Evolutionary conservation across 352 stramenopile genomes (phyloP), one percentile per base, ranked within the genome.

Genomic region (Globisporangium nagaii): DNA sequence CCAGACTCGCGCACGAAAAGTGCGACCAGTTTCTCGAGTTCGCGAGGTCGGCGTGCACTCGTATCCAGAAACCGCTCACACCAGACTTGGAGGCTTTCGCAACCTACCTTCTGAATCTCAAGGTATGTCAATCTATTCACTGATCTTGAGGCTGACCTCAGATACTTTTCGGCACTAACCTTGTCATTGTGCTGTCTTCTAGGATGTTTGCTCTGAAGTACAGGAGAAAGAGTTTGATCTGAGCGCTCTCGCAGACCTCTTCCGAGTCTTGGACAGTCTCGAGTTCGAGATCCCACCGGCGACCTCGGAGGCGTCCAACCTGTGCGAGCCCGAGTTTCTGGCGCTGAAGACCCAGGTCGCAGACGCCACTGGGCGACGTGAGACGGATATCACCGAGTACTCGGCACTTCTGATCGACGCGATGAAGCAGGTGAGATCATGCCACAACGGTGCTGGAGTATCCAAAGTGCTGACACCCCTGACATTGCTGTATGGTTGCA

Each of bases 31-130:
- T 89, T 39, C 62, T 84, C 0, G 45, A 39, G 0, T 85, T 79
- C 49, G 60, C 84, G 28, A 37, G 63, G 22, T 34, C 36, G 0
- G 70, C 73, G 2, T 74, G 63, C 25, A 53, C 36, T 4, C 82
- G 71, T 19, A 80, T 86, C 20, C 67, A 86, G 43, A 84, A 79
- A 27, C 75, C 79, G 0, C 35, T 64, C 19, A 27, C 43, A 5
- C 36, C 44, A 2, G 53, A 70, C 20, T 28, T 89, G 20, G 60
- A 72, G 11, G 47, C 54, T 1, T 87, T 89, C 45, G 63, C 69
- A 22, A 70, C 11, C 15, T 89, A 87, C 44, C 66, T 89, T 15
- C 19, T 86, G 4, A 58, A 84, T 39, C 48, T 89, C 19, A 68
- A 65, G 68, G 72, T 83, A 24, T 2, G 47, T 31, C n/a, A n/a